These are phyloP conservation scores for Flaveria floridana DNA, from an alignment of 140 eudicot genomes.

Conservation along the genomic window DNA sequence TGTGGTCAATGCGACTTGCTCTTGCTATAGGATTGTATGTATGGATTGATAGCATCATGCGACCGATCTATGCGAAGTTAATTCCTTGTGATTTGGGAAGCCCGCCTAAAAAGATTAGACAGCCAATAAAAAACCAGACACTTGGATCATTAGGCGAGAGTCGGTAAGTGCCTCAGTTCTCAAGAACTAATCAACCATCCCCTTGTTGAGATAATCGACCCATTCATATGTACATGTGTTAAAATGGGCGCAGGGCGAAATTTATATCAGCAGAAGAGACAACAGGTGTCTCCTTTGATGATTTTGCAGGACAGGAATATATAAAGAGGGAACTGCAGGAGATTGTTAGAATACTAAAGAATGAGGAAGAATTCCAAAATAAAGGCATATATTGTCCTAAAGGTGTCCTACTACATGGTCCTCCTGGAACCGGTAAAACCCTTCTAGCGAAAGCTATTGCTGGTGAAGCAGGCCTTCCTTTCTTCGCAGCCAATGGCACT, in stretches of 20 bases:
- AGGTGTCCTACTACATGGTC: slow-evolving; percentile 95
- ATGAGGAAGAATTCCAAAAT: slow-evolving; percentile 76
- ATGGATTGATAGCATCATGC: slow-evolving; percentile 79
- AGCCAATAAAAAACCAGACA: slow-evolving; percentile 54
- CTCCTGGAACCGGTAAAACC: slow-evolving; percentile 99
- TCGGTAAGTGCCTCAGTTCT: slow-evolving; percentile 45
- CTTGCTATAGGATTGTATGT: slow-evolving; percentile 68
- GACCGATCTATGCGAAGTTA: slow-evolving; percentile 77
- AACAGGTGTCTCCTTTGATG: slow-evolving; percentile 92
- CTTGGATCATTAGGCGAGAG: slow-evolving; percentile 98
- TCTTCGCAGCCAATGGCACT: slow-evolving; percentile 92
- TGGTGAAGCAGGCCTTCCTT: slow-evolving; percentile 98
- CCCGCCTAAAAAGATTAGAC: slow-evolving; percentile 55
- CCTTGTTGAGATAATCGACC: neutral
- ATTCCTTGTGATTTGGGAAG: slow-evolving; percentile 71
- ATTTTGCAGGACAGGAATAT: slow-evolving; percentile 97
- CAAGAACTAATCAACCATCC: neutral
- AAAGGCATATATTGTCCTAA: slow-evolving; percentile 95
- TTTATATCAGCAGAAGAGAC: slow-evolving; percentile 91
- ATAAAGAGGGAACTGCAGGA: slow-evolving; percentile 89
- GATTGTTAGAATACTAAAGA: slow-evolving; percentile 77
- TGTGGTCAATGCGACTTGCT: slow-evolving; percentile 96
- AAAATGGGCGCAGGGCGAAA: slow-evolving; percentile 60
- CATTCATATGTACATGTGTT: slow-evolving; percentile 6
- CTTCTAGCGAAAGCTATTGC: slow-evolving; percentile 96